Conservation (phyloP, 306 rosid genomes). For the Prunus dulcis region DNA sequence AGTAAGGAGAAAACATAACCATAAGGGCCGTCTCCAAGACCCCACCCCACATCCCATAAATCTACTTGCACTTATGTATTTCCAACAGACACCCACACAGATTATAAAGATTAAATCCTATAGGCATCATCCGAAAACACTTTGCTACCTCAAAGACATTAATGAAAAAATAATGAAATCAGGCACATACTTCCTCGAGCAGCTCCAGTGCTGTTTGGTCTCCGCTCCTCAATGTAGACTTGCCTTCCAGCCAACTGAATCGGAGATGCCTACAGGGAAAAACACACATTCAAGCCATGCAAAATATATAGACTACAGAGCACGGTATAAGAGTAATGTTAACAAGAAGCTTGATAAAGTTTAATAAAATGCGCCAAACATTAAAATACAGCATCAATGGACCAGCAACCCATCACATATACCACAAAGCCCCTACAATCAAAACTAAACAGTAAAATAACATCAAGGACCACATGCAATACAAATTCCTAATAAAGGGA, state of each 20-base stretch:
- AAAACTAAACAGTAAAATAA: neutral
- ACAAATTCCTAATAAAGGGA: neutral
- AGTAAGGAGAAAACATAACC: neutral
- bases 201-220: slow-evolving; percentile 66
- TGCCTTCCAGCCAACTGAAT: slow-evolving; percentile 84
- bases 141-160: neutral
- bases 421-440: neutral
- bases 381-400: neutral
- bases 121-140: neutral
- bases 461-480: neutral
- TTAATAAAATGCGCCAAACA: neutral
- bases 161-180: slow-evolving; percentile 2
- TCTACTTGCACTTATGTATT: neutral
- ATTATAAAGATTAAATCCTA: neutral
- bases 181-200: slow-evolving; percentile 76
- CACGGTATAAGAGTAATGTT: neutral
- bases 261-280: slow-evolving; percentile 75
- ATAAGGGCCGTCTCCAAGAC: neutral
- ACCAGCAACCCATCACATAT: neutral
- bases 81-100: neutral
- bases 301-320: neutral
- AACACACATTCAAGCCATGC: slow-evolving; percentile 14
- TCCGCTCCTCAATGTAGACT: slow-evolving; percentile 85
- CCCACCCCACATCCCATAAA: neutral
- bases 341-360: neutral